Evolutionary conservation across 345 rosid species (phyloP).

Genomic region (Barbarea vulgaris): DNA sequence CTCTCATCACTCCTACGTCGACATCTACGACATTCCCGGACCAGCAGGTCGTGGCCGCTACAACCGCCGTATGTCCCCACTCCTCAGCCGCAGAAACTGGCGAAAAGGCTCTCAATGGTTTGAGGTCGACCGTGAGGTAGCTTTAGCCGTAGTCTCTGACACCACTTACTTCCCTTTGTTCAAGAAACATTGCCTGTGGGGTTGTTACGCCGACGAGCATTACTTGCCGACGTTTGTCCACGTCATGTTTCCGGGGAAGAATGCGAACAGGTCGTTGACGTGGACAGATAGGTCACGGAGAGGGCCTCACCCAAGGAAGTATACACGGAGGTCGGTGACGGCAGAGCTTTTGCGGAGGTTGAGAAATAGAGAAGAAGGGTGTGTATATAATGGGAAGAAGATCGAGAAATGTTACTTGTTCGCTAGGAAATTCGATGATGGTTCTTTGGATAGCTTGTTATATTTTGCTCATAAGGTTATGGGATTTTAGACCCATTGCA

Average conservation of each 20-base stretch:
- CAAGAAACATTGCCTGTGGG: conserved; percentile 44
- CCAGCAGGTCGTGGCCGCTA: conserved; percentile 78
- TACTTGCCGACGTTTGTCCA: conserved; percentile 68
- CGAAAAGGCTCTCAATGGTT: conserved; percentile 96
- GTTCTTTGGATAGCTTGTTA: conserved; percentile 53
- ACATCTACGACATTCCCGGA: conserved; percentile 56
- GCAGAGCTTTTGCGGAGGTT: conserved; percentile 52
- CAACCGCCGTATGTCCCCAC: conserved; percentile 50
- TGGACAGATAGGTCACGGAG: conserved; percentile 81
- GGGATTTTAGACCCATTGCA: conserved; percentile 35
- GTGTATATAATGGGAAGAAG: conserved; percentile 57
- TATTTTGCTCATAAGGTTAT: conserved; percentile 55
- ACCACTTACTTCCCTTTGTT: conserved; percentile 49
- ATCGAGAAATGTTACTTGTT: conserved; percentile 66
- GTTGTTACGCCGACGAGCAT: conserved; percentile 77
- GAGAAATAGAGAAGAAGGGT: conserved; percentile 49
- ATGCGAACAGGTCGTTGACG: conserved; percentile 63
- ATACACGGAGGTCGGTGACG: conserved; percentile 45
- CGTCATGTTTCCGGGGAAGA: conserved; percentile 49
- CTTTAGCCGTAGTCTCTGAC: conserved; percentile 64
- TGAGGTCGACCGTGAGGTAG: conserved; percentile 68
- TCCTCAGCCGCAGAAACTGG: conserved; percentile 55
- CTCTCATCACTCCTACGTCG: conserved; percentile 51
- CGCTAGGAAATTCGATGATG: conserved; percentile 74
- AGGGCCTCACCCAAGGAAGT: conserved; percentile 79